These are phyloP conservation scores for Hemileccinum impolitum DNA, from an alignment of 768 basidiomycete species.

Conservation along the genomic window DNA sequence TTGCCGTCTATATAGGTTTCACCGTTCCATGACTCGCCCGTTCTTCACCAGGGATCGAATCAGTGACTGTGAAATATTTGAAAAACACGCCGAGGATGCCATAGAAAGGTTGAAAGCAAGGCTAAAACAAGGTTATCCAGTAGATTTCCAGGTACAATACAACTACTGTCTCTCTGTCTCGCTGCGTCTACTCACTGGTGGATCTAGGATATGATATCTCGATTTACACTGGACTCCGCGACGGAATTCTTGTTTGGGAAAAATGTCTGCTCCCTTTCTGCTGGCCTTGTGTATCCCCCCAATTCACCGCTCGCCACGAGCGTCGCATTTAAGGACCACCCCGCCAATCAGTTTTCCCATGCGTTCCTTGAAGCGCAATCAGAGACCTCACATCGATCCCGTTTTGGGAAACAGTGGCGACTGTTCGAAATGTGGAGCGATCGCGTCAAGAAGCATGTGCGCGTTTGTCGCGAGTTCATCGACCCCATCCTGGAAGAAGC, in stretches of 20 bases:
- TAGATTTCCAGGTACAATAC: conserved; percentile 54
- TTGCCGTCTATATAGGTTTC: conserved; percentile 39
- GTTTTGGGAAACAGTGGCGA: conserved; percentile 47
- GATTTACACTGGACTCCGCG: conserved; percentile 60
- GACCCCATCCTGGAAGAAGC: conserved; percentile 52
- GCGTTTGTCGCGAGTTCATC: conserved; percentile 47
- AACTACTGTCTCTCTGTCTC: not conserved
- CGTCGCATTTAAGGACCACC: conserved; percentile 23
- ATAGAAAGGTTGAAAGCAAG: conserved; percentile 43
- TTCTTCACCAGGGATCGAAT: conserved; percentile 57
- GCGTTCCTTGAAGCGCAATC: conserved; percentile 52
- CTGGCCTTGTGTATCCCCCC: conserved; percentile 46
- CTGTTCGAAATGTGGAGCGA: conserved; percentile 52
- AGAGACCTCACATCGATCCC: conserved; percentile 36
- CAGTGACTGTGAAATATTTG: conserved; percentile 53
- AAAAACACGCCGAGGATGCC: conserved; percentile 46
- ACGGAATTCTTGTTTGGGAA: conserved; percentile 56
- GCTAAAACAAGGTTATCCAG: conserved; percentile 42
- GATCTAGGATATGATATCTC: conserved; percentile 46
- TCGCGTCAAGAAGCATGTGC: conserved; percentile 42
- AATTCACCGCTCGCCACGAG: conserved; percentile 11
- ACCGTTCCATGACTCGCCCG: conserved; percentile 57
- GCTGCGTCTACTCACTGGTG: not conserved
- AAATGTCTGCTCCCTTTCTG: conserved; percentile 44
- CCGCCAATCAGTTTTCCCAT: conserved; percentile 41